Conservation (phyloP, 768 basidiomycete genomes). For the Imleria badia region DNA sequence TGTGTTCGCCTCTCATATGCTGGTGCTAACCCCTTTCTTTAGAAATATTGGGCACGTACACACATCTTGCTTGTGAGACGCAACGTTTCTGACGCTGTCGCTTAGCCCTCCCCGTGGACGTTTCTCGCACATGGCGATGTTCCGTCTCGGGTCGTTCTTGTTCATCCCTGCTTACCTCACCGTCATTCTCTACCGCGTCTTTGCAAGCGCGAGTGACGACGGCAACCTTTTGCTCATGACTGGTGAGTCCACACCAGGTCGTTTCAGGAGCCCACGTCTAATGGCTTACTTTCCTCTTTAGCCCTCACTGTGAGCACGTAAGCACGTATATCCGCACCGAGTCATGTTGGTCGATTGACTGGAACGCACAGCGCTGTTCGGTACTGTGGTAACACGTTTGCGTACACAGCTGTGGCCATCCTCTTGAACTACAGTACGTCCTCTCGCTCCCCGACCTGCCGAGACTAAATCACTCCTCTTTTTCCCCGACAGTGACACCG, state of each 20-base stretch:
- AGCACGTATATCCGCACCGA: conserved; percentile 26
- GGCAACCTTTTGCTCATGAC: conserved; percentile 82
- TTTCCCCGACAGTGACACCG: conserved; percentile 69
- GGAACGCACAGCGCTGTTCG: conserved; percentile 63
- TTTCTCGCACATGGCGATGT: conserved; percentile 86
- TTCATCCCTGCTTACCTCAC: conserved; percentile 91
- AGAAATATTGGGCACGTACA: conserved; percentile 64
- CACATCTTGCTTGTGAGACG: not conserved
- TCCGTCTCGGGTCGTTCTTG: conserved; percentile 79
- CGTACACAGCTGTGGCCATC: conserved; percentile 88
- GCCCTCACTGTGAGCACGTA: conserved; percentile 82
- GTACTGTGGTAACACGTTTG: conserved; percentile 86
- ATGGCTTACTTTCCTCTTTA: conserved; percentile 28
- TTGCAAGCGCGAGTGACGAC: conserved; percentile 68
- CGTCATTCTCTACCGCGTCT: conserved; percentile 67
- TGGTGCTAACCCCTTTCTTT: not conserved
- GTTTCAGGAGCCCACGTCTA: not conserved
- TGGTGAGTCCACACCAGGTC: conserved; percentile 43
- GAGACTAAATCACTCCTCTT: not conserved
- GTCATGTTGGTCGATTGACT: not conserved
- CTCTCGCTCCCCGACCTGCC: not conserved
- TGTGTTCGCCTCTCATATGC: not conserved
- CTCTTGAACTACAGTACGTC: conserved; percentile 80
- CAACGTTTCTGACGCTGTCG: conserved; percentile 8
- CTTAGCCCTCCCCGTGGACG: conserved; percentile 77